Evolutionary conservation across 2,329 filamentous ascomycete species (phyloP).

Genomic region (Elsinoe australis): DNA sequence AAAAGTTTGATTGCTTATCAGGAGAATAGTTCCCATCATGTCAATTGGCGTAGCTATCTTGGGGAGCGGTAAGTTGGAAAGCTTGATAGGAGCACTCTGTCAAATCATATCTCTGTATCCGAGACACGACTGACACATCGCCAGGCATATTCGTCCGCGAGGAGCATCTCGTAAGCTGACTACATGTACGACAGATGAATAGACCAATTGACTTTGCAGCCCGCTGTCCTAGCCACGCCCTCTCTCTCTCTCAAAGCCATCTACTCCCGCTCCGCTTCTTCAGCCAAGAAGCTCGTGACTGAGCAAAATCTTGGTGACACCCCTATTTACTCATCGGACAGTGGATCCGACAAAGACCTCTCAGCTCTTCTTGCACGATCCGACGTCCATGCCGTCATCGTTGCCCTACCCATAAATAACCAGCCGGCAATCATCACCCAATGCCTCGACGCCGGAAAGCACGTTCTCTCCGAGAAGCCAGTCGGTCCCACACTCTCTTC

Average conservation of each 20-base stretch:
- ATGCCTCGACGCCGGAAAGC: constrained; percentile 44
- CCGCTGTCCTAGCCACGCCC: constrained; percentile 50
- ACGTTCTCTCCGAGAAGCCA: constrained; percentile 51
- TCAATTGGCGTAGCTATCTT: constrained; percentile 53
- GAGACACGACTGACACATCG: neutral
- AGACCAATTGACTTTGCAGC: constrained; percentile 35
- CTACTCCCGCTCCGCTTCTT: constrained; percentile 56
- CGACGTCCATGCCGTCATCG: constrained; percentile 45
- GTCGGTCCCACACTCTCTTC: constrained; percentile 47
- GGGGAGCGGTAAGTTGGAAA: constrained; percentile 43
- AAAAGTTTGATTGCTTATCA: too few relatives aligned
- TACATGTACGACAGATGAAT: too few relatives aligned
- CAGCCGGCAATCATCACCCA: constrained; percentile 44
- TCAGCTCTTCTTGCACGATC: constrained; percentile 36
- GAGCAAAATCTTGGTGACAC: constrained; percentile 33
- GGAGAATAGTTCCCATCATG: too few relatives aligned
- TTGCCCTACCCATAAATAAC: constrained; percentile 39
- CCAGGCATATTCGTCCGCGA: constrained; percentile 52
- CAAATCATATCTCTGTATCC: too few relatives aligned
- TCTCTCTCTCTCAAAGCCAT: constrained; percentile 53
- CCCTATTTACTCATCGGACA: constrained; percentile 53
- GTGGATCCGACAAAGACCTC: constrained; percentile 39
- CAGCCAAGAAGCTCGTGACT: constrained; percentile 44
- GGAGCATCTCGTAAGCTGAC: constrained; percentile 48
- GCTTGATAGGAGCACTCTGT: too few relatives aligned